A percentile compares a stretch with the other conserved stretches of the same genome.
These are phyloP conservation scores for Ballota nigra DNA, from an alignment of 257 asterid species.

Conservation along the genomic window DNA sequence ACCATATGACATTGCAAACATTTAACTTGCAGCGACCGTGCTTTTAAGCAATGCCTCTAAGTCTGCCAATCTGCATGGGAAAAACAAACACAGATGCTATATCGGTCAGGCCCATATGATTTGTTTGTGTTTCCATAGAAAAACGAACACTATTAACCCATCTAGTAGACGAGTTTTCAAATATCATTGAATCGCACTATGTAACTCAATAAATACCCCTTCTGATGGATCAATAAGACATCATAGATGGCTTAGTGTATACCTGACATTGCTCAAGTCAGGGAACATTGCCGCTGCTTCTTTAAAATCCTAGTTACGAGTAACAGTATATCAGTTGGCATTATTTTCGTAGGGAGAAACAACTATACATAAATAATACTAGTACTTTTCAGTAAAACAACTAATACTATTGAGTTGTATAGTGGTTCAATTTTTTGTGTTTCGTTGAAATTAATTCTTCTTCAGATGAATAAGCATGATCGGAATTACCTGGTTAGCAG, in stretches of 20 bases:
- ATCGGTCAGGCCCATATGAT: background rate
- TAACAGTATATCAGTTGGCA: background rate
- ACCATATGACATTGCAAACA: background rate
- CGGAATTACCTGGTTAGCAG: slow-evolving; percentile 71
- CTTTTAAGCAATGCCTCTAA: slow-evolving; percentile 61
- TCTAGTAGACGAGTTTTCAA: background rate
- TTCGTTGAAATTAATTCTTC: background rate
- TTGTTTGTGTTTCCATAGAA: background rate
- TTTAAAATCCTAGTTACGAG: slow-evolving; percentile 58
- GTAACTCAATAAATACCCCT: background rate
- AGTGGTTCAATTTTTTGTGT: background rate
- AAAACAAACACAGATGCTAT: background rate
- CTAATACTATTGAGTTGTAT: too few relatives aligned
- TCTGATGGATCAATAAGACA: background rate
- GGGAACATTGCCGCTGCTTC: slow-evolving; percentile 83
- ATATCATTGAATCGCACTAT: background rate
- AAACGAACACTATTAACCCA: background rate
- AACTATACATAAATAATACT: too few relatives aligned
- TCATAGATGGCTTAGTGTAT: background rate
- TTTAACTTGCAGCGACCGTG: slow-evolving; percentile 41
- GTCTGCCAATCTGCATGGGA: slow-evolving; percentile 58
- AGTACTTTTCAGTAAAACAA: too few relatives aligned
- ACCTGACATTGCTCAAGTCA: slow-evolving; percentile 79
- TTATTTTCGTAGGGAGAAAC: background rate
- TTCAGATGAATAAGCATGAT: background rate